Percentiles rank a stretch among this genome's conserved stretches.
These are phyloP conservation scores for Paraurostyla sp. DNA, from an alignment of 73 alveolate species.

Conservation along the genomic window DNA sequence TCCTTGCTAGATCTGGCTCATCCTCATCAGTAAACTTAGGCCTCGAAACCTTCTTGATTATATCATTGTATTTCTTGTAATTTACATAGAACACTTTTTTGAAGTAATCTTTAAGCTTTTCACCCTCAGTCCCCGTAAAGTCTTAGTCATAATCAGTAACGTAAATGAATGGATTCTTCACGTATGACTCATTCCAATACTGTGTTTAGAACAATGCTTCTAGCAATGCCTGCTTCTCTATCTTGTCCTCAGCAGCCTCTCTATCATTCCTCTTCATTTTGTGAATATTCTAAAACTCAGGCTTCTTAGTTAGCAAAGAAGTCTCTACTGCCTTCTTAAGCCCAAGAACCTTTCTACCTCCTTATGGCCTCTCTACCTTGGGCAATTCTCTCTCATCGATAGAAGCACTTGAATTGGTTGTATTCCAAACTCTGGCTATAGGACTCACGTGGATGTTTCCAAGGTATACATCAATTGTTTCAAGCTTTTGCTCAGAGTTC, in stretches of 20 bases:
- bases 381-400: too few relatives aligned
- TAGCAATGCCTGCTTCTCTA: constrained; percentile 38
- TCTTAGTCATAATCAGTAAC: constrained; percentile 22
- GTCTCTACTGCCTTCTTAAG: not conserved
- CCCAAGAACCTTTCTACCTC: not conserved
- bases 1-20: too few relatives aligned
- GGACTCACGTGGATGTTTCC: constrained; percentile 48
- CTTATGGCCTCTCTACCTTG: not conserved
- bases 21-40: too few relatives aligned
- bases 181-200: constrained; percentile 22
- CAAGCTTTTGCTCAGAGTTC: too few relatives aligned
- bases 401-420: not conserved
- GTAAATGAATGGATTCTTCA: constrained; percentile 30
- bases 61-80: not conserved
- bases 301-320: too few relatives aligned
- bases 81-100: constrained; percentile 22
- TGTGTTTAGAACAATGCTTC: constrained; percentile 20
- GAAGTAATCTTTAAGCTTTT: not conserved
- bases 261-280: not conserved
- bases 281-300: not conserved
- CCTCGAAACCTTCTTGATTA: not conserved
- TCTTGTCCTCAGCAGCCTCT: constrained; percentile 30
- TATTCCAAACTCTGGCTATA: constrained; percentile 6
- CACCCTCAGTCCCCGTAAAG: not conserved
- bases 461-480: not conserved